Base-by-base conservation (phyloP, 805 yeast species). In the Hagleromyces aurorensis region DNA sequence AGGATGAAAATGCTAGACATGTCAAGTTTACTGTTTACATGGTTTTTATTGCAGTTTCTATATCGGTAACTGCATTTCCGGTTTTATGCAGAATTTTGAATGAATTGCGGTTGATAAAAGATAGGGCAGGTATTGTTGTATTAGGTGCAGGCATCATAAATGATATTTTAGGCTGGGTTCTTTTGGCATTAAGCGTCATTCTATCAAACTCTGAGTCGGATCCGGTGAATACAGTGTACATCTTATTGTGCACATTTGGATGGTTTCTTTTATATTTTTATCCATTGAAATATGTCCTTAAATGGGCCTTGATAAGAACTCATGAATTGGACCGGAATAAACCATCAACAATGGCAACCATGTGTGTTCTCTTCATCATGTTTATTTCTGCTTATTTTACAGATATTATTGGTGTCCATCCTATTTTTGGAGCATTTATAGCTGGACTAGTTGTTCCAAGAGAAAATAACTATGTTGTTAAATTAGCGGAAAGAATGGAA, bases 11-110 rank as follows among this genome's bases (percentile, higher is more conserved):
- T 2, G 37, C 48, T 21, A 55, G 57, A 5, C 49, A 52, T 4
- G 62, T 75, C 19, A 62, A 73, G 31, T 81, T 80, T 48, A 75
- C 87, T 9, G 78, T 85, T 0, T 82, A 67, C 44, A 74, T 78
- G 78, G 81, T 81, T 7, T 82, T 82, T 44, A 75, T 82, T 29
- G 87, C 89, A 3, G 85, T 79, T 8, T 89, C 94, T 2, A 67
- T 81, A 65, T 74, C 89, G 39, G 79, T 82, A 41, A 82, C 94
- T 3, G 94, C 94, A 1, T 77, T 82, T 53, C 94, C 94, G 0
- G 94, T 82, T 2, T 57, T 82, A 38, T 89, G 83, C 2, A 72
- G 93, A 49, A 82, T 82, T 16, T 58, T 82, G 40, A 75, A 85
- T 4, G 89, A 81, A 48, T 62, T 82, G 38, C 67, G 81, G 40